Percentiles rank a stretch among this genome's conserved stretches.
Evolutionary conservation across 177 flowering plant species (phyloP).

Genomic region (Vitis hybrid): DNA sequence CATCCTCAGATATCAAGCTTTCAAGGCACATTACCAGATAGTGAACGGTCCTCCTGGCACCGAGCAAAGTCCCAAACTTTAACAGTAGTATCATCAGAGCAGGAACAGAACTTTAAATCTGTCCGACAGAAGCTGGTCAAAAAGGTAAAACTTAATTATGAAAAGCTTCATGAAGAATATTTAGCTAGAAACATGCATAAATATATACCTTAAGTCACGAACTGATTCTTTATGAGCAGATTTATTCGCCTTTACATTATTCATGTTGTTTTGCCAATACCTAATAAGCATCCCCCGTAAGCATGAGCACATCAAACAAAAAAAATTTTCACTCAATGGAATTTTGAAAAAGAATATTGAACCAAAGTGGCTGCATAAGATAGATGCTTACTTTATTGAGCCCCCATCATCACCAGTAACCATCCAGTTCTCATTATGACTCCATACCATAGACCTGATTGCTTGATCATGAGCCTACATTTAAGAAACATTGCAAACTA

Average conservation of each 20-base stretch:
- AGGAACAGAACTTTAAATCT: slow-evolving; percentile 96
- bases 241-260: slow-evolving; percentile 96
- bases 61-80: slow-evolving; percentile 99
- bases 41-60: slow-evolving; percentile 92
- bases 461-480: slow-evolving; percentile 98
- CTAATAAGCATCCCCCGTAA: slow-evolving; percentile 28
- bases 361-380: too few species aligned
- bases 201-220: slow-evolving; percentile 79
- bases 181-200: not conserved
- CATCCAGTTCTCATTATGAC: slow-evolving; percentile 99
- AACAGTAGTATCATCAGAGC: slow-evolving; percentile 97
- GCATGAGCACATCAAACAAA: slow-evolving; percentile 2
- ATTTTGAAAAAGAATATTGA: too few species aligned
- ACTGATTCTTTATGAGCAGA: slow-evolving; percentile 97
- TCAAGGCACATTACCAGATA: slow-evolving; percentile 81
- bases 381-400: slow-evolving; percentile 67
- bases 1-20: not conserved
- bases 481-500: not conserved
- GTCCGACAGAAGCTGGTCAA: slow-evolving; percentile 87
- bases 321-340: not conserved
- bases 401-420: slow-evolving; percentile 99
- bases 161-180: slow-evolving; percentile 6
- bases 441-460: slow-evolving; percentile 98
- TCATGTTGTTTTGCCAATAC: slow-evolving; percentile 99
- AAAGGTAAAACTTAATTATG: not conserved